phyloP scores from a whole-genome alignment of 2,329 filamentous ascomycete genomes.

The Botrytis sinoallii region DNA sequence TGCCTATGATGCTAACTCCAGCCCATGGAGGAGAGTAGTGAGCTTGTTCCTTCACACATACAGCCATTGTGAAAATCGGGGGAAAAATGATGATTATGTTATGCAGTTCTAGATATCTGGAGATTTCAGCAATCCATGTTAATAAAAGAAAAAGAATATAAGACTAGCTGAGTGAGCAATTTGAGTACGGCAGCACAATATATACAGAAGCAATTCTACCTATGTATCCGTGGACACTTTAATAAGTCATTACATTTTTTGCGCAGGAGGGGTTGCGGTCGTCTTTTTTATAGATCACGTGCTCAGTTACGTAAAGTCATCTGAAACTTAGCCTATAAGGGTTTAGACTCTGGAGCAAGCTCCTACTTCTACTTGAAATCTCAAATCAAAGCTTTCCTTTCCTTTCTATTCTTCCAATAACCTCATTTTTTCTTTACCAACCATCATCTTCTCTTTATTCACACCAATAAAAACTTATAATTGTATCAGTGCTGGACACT shows the following conservation, averaged over 20 bases:
- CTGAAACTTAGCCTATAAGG: background rate
- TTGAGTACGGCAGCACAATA: background rate
- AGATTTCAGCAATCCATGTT: background rate
- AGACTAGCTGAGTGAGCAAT: background rate
- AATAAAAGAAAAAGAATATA: background rate
- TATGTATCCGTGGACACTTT: background rate
- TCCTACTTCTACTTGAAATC: conserved; percentile 3
- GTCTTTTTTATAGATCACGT: background rate
- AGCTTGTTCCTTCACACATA: conserved; percentile 42
- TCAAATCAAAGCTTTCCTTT: conserved; percentile 9
- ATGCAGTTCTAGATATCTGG: background rate
- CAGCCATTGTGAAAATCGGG: conserved; percentile 22
- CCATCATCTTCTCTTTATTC: conserved; percentile 12
- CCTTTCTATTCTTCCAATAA: background rate
- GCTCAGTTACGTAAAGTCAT: rapidly evolving
- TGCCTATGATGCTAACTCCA: conserved; percentile 92
- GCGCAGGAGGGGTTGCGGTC: background rate
- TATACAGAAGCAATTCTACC: background rate
- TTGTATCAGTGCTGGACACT: conserved; percentile 35
- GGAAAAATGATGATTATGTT: background rate
- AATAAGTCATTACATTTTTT: too few relatives aligned
- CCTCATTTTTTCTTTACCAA: conserved; percentile 8
- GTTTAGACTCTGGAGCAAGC: background rate
- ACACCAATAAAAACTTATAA: background rate
- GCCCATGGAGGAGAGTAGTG: conserved; percentile 95